Evolutionary conservation across 2,329 filamentous ascomycete genomes (phyloP).

Genomic region (Phialocephala sp.): DNA sequence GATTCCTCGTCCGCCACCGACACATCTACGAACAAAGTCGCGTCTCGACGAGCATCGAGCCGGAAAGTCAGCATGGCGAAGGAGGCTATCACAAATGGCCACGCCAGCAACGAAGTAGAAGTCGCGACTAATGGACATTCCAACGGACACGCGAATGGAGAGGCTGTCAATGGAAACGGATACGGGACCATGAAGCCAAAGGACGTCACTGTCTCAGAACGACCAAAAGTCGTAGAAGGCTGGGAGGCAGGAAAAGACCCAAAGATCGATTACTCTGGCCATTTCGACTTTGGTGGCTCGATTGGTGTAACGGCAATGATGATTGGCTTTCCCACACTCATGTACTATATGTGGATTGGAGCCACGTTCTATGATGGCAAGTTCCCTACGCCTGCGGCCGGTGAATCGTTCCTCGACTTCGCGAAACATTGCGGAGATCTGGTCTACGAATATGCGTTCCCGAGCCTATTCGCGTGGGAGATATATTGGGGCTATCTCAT

Average conservation of each 20-base stretch:
- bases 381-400: slow-evolving; percentile 69
- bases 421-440: slow-evolving; percentile 71
- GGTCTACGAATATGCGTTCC: slow-evolving; percentile 84
- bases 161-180: slow-evolving; percentile 20
- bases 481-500: slow-evolving; percentile 96
- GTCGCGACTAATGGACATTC: slow-evolving; percentile 23
- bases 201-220: not conserved
- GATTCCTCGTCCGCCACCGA: slow-evolving; percentile 44
- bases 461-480: slow-evolving; percentile 79
- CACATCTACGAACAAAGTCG: slow-evolving; percentile 29
- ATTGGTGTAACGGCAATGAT: slow-evolving; percentile 84
- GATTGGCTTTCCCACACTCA: slow-evolving; percentile 89
- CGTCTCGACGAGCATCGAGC: slow-evolving; percentile 30
- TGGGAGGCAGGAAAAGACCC: slow-evolving; percentile 65
- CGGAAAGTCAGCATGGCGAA: slow-evolving; percentile 35
- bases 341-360: slow-evolving; percentile 99
- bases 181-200: slow-evolving; percentile 18
- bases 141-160: slow-evolving; percentile 24
- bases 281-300: slow-evolving; percentile 87
- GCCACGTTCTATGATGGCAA: slow-evolving; percentile 90
- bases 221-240: slow-evolving; percentile 52
- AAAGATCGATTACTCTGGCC: slow-evolving; percentile 66
- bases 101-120: slow-evolving; percentile 12
- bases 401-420: slow-evolving; percentile 75
- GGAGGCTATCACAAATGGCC: slow-evolving; percentile 29